Conservation (phyloP, 139 green algal genomes). For the Chlamydomonas urium region DNA sequence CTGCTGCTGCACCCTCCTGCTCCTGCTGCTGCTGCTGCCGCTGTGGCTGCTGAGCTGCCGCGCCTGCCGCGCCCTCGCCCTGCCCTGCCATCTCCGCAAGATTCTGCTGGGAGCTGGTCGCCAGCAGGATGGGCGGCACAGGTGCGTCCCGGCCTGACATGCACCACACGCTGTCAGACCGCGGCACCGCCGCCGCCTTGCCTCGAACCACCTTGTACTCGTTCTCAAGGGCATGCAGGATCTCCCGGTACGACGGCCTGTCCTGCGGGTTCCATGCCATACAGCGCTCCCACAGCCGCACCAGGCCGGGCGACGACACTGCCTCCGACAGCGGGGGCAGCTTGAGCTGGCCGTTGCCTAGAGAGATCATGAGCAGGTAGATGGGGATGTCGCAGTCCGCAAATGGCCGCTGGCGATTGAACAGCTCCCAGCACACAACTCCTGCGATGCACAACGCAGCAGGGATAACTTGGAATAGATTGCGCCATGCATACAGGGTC, state of each 20-base stretch:
- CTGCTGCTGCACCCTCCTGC: too few species aligned
- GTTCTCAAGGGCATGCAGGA: constrained; percentile 42
- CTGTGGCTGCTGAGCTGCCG: too few species aligned
- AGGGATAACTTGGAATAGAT: too few species aligned
- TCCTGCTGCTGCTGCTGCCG: too few species aligned
- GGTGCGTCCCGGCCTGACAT: too few species aligned
- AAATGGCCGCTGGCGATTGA: constrained; percentile 46
- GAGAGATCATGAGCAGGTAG: constrained; percentile 44
- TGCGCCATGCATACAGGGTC: too few species aligned
- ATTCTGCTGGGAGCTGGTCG: too few species aligned
- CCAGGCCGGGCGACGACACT: constrained; percentile 12
- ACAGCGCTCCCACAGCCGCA: constrained; percentile 34
- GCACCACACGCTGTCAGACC: too few species aligned
- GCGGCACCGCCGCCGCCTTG: constrained; percentile 26
- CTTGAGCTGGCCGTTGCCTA: constrained; percentile 40
- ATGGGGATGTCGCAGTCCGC: constrained; percentile 43
- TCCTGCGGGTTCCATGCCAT: constrained; percentile 27
- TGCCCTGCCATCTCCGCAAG: too few species aligned
- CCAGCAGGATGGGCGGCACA: too few species aligned
- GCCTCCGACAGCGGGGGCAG: background rate
- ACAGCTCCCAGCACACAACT: constrained; percentile 54
- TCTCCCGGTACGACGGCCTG: constrained; percentile 44
- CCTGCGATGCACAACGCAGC: too few species aligned
- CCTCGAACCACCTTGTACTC: constrained; percentile 43
- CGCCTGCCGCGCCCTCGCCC: too few species aligned